Conservation (phyloP, 2,329 filamentous ascomycete species). For the Trichoderma asperellum region DNA sequence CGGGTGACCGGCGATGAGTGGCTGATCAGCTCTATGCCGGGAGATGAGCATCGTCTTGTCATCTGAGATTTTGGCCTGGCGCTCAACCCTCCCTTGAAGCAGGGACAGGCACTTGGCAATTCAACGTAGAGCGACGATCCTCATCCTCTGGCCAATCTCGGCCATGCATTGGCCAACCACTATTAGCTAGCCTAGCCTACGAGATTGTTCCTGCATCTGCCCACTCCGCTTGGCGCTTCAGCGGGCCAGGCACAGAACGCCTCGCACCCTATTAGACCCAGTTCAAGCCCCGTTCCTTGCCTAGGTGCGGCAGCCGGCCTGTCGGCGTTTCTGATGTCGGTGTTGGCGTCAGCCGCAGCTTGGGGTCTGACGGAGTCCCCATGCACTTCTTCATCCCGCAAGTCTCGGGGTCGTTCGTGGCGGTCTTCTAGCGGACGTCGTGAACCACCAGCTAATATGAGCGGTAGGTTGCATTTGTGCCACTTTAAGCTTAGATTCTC, state of each 20-base stretch:
- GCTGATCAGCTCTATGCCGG: constrained; percentile 28
- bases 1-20: constrained; percentile 25
- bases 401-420: not conserved
- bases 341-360: constrained; percentile 14
- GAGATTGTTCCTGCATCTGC: constrained; percentile 42
- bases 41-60: constrained; percentile 34
- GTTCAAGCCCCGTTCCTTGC: constrained; percentile 11
- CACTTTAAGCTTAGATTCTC: constrained; percentile 27
- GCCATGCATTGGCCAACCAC: constrained; percentile 30
- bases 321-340: constrained; percentile 26
- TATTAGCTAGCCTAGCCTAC: constrained; percentile 25
- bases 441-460: not conserved
- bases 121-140: constrained; percentile 27
- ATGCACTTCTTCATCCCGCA: constrained; percentile 2
- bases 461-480: constrained; percentile 19
- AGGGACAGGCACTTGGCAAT: constrained; percentile 9
- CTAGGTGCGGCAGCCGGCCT: constrained; percentile 8
- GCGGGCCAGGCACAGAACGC: constrained; percentile 24
- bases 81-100: not conserved
- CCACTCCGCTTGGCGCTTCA: constrained; percentile 31
- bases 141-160: constrained; percentile 30
- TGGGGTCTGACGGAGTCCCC: not conserved
- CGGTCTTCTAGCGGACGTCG: not conserved
- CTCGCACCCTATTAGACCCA: constrained; percentile 19
- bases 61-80: constrained; percentile 20